Base-by-base conservation (phyloP, 371 early-diverging fungal genomes). In the Mucor lusitanicus region DNA sequence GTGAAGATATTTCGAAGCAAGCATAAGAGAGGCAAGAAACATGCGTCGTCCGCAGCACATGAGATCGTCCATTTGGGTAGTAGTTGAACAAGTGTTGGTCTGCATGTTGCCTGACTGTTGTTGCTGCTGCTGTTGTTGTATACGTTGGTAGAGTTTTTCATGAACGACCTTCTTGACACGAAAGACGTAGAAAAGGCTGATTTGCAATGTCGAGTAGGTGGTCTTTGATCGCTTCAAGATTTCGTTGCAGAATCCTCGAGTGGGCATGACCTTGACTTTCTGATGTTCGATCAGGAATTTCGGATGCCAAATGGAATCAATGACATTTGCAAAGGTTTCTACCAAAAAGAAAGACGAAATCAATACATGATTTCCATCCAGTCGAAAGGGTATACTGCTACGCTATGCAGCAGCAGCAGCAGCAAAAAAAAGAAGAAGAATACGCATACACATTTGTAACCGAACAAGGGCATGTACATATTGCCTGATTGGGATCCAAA, bases 191-290 rank as follows among this genome's bases (percentile, higher is more conserved):
- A 89, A 86, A 19, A 91, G 77, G 19, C 91, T 83, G 39, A 89
- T 83, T 74, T 91, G 91, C n/a, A 93, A 78, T 30, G 91, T 91
- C 6, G 90, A 88, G 68, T 88, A 92, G 13, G 92, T 89, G 12
- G 90, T 85, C 60, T 87, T 85, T 17, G 92, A 90, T 42, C 92
- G 87, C 65, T 85, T 87, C 11, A 93, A 76, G 44, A 92, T 87
- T 69, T 91, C 92, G 30, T 84, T 85, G 59, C 92, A 87, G 83
- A 92, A 73, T 63, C 70, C 58, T 72, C 74, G 35, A 74, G 84
- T 67, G 67, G 84, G 74, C 55, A 83, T 75, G 9, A 85, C 82
- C 64, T 85, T 73, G 70, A 77, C 70, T 70, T 83, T 69, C 30
- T 74, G 73, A 53, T 78, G 74, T n/a, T 77, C 60, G 6, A 57